Base-by-base conservation (phyloP, 768 basidiomycete genomes). In the Rhizopogon rudus region DNA sequence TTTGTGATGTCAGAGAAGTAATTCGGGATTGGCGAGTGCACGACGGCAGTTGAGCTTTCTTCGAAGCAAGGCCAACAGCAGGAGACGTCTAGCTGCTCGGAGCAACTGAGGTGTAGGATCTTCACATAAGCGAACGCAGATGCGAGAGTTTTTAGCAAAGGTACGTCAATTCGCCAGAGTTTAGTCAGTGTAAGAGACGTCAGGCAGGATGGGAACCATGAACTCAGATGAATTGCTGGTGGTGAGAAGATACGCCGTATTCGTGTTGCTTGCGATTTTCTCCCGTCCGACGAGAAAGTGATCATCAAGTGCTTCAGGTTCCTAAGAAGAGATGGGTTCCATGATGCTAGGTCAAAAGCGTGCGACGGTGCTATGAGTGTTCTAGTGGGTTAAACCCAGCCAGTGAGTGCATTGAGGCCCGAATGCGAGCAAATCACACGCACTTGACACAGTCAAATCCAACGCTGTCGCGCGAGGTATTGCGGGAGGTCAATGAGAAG, bases 1-100 rank as follows among this genome's bases (percentile, higher is more conserved):
- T 68, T 65, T 44, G 69, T 61, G 7, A 70, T 74, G 28, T 75
- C 71, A 14, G 65, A 52, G 60, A 75, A 84, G 28, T 76, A 64
- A 16, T 80, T 77, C 6, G 81, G 81, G 53, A 89, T 73, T 0
- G 87, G 86, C 6, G 86, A 89, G 66, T 88, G 86, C 3, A 76
- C 56, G 25, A 76, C 75, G 49, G 75, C 73, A 8, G 70, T 75
- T 25, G 81, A 70, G 46, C 80, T 83, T 42, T 86, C 85, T 68
- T 83, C 82, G 56, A 82, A 82, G 64, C 87, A 89, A 44, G 64
- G 61, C 76, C 81, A 82, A 65, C 87, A 89, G 63, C 84, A 86
- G 50, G 69, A 72, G 29, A 75, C 62, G 54, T 82, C 78, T 44
- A 88, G 71, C 40, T 82, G 75, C 57, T 85, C 83, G 5, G 81